A percentile compares a stretch with the other conserved stretches of the same genome.
Conservation (phyloP, 768 basidiomycete species). For the Boletus rufocinnamomeus region DNA sequence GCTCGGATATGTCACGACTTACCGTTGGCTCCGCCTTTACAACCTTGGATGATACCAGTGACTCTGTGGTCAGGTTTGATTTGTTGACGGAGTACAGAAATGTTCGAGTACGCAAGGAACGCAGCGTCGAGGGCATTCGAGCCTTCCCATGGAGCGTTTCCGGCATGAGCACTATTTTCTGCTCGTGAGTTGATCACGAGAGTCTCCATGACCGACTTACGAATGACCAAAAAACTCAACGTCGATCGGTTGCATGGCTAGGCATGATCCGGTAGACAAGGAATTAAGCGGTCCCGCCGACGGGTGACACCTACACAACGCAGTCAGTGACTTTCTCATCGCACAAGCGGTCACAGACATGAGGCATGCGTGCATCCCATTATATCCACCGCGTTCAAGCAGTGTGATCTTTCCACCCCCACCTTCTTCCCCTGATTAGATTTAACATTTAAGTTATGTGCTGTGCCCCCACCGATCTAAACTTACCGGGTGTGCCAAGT, state of each 20-base stretch:
- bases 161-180: conserved; percentile 67
- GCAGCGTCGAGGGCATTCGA: conserved; percentile 88
- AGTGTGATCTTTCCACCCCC: conserved; percentile 79
- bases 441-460: conserved; percentile 3
- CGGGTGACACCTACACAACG: conserved; percentile 67
- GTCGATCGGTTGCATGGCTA: conserved; percentile 63
- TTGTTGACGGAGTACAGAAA: conserved; percentile 85
- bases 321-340: conserved; percentile 18
- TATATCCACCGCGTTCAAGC: conserved; percentile 74
- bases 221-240: conserved; percentile 76
- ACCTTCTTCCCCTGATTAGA: conserved; percentile 65
- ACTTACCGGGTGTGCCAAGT: conserved; percentile 73
- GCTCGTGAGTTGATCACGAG: conserved; percentile 7
- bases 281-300: conserved; percentile 54
- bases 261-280: conserved; percentile 52
- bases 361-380: conserved; percentile 78
- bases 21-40: conserved; percentile 72
- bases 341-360: conserved; percentile 47
- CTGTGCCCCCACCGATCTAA: neutral
- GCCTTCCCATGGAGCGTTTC: conserved; percentile 84
- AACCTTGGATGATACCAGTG: conserved; percentile 74
- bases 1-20: conserved; percentile 19
- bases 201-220: conserved; percentile 41
- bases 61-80: conserved; percentile 79
- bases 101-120: conserved; percentile 75